Conservation (phyloP, 2,329 filamentous ascomycete species). For the Gnomoniopsis sp. region DNA sequence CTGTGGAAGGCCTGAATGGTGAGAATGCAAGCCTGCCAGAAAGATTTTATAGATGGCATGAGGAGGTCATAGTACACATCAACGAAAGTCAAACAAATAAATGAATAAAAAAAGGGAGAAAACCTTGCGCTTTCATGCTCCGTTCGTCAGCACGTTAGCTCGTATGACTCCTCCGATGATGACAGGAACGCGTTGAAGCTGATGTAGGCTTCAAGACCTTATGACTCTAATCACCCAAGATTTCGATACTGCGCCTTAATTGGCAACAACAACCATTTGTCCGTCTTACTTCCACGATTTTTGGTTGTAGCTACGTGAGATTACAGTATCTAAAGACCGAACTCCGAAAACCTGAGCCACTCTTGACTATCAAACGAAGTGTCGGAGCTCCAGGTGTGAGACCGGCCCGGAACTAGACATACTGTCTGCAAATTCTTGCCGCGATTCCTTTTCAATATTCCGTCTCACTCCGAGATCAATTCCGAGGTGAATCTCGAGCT, state of each 20-base stretch:
- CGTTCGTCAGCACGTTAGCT: too few species aligned
- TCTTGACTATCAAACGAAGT: not conserved
- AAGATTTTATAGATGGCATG: too few species aligned
- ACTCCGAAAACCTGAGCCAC: too few species aligned
- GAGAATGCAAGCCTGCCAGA: not conserved
- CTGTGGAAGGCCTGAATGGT: not conserved
- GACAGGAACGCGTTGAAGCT: too few species aligned
- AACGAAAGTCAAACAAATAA: too few species aligned
- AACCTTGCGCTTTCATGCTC: too few species aligned
- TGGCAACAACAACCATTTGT: not conserved
- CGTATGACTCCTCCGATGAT: too few species aligned
- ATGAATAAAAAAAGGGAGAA: too few species aligned
- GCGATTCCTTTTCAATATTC: not conserved
- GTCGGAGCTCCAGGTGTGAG: not conserved
- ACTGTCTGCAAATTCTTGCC: not conserved
- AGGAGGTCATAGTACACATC: too few species aligned
- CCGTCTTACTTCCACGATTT: not conserved
- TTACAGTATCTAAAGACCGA: not conserved
- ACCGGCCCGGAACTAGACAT: not conserved
- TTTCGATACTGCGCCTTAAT: not conserved
- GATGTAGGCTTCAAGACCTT: too few species aligned
- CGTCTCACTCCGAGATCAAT: not conserved
- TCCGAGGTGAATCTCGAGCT: not conserved
- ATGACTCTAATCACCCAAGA: too few species aligned
- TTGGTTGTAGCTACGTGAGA: not conserved